Conservation (phyloP, 2,329 filamentous ascomycete species). For the Neophaeococcomyces aloes region DNA sequence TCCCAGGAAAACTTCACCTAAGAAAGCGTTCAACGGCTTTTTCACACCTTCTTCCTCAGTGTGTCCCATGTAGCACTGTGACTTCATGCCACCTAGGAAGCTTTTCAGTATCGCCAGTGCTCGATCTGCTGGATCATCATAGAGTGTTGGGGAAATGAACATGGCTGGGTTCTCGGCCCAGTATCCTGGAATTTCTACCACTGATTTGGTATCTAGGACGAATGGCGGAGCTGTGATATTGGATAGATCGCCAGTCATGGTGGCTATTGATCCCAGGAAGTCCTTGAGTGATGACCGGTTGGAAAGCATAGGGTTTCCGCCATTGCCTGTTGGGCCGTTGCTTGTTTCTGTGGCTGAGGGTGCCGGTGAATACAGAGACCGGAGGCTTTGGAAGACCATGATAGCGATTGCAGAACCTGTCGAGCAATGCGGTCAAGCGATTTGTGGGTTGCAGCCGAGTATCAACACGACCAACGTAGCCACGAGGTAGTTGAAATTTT, state of each 20-base stretch:
- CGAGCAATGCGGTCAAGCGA: background rate
- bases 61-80: slow-evolving; percentile 46
- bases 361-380: background rate
- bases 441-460: too few relatives aligned
- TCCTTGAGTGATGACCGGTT: slow-evolving; percentile 25
- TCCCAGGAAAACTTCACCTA: slow-evolving; percentile 19
- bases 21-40: slow-evolving; percentile 21
- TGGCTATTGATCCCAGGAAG: slow-evolving; percentile 52
- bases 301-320: slow-evolving; percentile 6
- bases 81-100: slow-evolving; percentile 88
- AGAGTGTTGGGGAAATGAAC: slow-evolving; percentile 70
- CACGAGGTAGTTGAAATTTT: too few relatives aligned
- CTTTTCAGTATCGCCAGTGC: slow-evolving; percentile 85
- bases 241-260: slow-evolving; percentile 71
- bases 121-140: slow-evolving; percentile 69
- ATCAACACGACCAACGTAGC: too few relatives aligned
- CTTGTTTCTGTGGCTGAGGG: background rate
- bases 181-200: slow-evolving; percentile 72
- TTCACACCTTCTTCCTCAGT: slow-evolving; percentile 16
- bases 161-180: slow-evolving; percentile 70
- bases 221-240: slow-evolving; percentile 74
- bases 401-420: background rate
- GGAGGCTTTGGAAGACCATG: slow-evolving; percentile 6
- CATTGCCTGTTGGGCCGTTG: background rate
- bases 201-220: slow-evolving; percentile 65